Base-by-base conservation (phyloP, 2,329 filamentous ascomycete species). In the Cytospora chrysosperma region DNA sequence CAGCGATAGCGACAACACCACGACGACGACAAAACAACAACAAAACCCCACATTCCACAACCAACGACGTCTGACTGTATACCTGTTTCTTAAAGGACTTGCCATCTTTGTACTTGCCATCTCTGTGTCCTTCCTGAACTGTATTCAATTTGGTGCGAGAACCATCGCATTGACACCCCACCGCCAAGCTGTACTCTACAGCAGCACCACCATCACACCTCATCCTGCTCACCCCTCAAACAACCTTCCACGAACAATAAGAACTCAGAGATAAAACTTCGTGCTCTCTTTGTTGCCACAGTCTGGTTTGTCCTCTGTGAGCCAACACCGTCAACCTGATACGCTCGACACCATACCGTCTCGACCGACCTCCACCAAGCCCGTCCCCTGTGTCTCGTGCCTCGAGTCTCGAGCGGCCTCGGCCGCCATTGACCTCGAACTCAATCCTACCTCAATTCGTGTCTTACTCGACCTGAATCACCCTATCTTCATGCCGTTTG, bases 331-430 rank as follows among this genome's bases (percentile, higher is more conserved):
- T 13, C 57, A 43, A 27, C 56, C n/a, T 28, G 28, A 53, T 21
- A 17, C 51, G 30, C 28, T 34, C 24, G 17, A 10, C 49, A 8
- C 32, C 56, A 4, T 26, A 54, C 49, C 19, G 56, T 49, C 21
- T n/a, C n/a, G n/a, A n/a, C n/a, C 34, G 21, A 53, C 53, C 56
- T 50, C 24, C 50, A 50, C 24, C 50, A 49, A 56, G 54, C 49
- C 37, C 43, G 56, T 34, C 32, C 43, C 26, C 24, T 24, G 43
- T 47, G 43, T 9, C 47, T 47, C n/a, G 43, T 47, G 43, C 43
- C 47, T 47, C n/a, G 43, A 24, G 17, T 19, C 27, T 64, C 57
- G 61, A 53, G 64, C 64, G 51, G 52, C 64, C 49, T 51, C 24
- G 17, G 21, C 61, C 43, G 57, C 59, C 49, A 28, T 34, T 28